phyloP scores from a whole-genome alignment of 345 rosid genomes.

The Theobroma cacao region DNA sequence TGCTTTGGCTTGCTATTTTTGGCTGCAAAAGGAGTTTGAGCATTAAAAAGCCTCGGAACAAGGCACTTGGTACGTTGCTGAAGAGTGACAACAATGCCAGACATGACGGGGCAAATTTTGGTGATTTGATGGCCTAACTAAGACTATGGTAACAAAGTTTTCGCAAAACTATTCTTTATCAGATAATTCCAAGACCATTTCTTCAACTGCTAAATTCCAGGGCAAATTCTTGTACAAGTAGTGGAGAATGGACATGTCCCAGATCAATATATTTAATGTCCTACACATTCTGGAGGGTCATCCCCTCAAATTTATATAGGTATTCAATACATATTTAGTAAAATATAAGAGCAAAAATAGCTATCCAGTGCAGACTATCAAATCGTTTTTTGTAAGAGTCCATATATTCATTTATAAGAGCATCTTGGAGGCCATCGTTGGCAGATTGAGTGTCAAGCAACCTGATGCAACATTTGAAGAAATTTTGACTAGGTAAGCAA shows the following conservation, averaged over 20 bases:
- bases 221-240: not conserved
- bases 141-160: not conserved
- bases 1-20: not conserved
- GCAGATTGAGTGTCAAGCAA: constrained; percentile 6
- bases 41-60: not conserved
- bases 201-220: not conserved
- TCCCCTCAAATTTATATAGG: too few species aligned
- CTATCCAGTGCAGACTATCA: not conserved
- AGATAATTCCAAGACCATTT: not conserved
- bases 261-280: too few species aligned
- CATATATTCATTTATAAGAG: too few species aligned
- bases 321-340: too few species aligned
- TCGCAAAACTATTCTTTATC: not conserved
- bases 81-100: not conserved
- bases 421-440: not conserved
- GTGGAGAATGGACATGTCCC: not conserved
- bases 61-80: not conserved
- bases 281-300: too few species aligned
- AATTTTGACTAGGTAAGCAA: not conserved
- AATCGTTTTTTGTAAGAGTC: not conserved
- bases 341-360: not conserved
- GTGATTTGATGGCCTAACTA: not conserved
- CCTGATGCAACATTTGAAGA: not conserved
- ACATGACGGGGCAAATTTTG: not conserved
- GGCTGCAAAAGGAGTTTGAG: not conserved